Evolutionary conservation across 176 grass and related monocot species (phyloP).

Genomic region (Neostapfia colusana): DNA sequence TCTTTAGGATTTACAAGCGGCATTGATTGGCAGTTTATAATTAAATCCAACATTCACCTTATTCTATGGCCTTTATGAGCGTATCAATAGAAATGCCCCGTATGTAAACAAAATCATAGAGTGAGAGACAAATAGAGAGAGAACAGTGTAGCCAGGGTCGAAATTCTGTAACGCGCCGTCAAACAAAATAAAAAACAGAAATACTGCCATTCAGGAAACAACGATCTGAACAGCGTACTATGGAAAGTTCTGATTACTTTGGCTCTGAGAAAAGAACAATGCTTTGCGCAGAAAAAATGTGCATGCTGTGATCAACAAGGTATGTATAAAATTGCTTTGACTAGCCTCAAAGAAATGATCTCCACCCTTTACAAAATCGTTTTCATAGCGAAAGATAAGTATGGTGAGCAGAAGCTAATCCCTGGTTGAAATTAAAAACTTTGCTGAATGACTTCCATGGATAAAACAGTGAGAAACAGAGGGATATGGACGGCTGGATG

Average conservation of each 20-base stretch:
- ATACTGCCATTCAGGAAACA: neutral
- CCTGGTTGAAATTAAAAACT: neutral
- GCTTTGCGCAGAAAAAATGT: neutral
- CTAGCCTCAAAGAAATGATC: conserved; percentile 21
- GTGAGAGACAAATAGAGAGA: neutral
- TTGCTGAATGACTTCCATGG: neutral
- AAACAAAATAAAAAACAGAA: conserved; percentile 17
- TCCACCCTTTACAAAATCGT: neutral
- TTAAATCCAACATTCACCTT: neutral
- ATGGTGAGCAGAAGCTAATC: neutral
- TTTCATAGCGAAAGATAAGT: neutral
- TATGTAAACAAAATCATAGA: neutral
- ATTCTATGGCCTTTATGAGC: conserved; percentile 13
- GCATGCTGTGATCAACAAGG: conserved; percentile 19
- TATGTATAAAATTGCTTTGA: neutral
- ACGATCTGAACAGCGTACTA: neutral
- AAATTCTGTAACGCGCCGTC: conserved; percentile 54
- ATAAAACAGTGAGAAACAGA: conserved; percentile 28
- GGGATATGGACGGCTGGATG: neutral
- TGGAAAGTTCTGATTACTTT: conserved; percentile 28
- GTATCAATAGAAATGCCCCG: neutral
- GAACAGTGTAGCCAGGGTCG: conserved; percentile 63
- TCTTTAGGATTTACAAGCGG: neutral
- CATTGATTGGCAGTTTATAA: neutral
- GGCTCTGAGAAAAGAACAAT: conserved; percentile 22